A percentile compares a stretch with the other conserved stretches of the same genome.
Conservation (phyloP, 2,329 filamentous ascomycete species). For the Fusarium anthophilum region DNA sequence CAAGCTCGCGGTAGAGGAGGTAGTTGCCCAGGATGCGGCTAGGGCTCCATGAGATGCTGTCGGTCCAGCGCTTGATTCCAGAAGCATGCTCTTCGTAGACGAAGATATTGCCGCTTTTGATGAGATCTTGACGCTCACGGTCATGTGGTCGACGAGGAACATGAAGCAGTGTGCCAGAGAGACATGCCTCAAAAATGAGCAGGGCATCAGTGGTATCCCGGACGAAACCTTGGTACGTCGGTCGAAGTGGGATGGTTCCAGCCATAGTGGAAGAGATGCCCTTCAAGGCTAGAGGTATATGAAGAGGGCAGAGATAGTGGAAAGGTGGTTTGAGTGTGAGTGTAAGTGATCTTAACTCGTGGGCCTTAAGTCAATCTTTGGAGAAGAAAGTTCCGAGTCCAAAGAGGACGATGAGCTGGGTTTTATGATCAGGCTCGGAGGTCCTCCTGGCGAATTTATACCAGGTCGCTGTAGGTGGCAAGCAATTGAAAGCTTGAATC, state of each 20-base stretch:
- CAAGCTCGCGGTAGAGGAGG: constrained; percentile 84
- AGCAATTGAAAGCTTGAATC: background rate
- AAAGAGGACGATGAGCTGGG: background rate
- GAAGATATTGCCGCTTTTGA: constrained; percentile 86
- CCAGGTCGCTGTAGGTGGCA: background rate
- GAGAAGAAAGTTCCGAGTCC: background rate
- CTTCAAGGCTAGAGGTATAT: background rate
- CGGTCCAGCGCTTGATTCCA: constrained; percentile 94
- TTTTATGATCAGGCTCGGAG: background rate
- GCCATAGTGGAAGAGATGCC: background rate
- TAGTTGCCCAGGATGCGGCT: constrained; percentile 87
- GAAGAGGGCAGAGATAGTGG: background rate
- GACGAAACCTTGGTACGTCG: constrained; percentile 75
- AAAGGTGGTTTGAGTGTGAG: background rate
- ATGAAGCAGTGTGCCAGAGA: constrained; percentile 75
- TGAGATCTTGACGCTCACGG: constrained; percentile 78
- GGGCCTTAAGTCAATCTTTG: background rate
- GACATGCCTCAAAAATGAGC: constrained; percentile 81
- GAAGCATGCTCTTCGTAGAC: constrained; percentile 93
- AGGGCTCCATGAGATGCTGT: constrained; percentile 90
- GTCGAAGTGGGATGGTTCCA: constrained; percentile 55
- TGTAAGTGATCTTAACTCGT: background rate
- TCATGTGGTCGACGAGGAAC: constrained; percentile 88
- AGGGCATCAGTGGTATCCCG: constrained; percentile 79
- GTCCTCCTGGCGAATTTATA: background rate